Percentiles rank a stretch among this genome's conserved stretches.
Evolutionary conservation across 176 grass and related monocot species (phyloP).

Genomic region (Carex parvula): DNA sequence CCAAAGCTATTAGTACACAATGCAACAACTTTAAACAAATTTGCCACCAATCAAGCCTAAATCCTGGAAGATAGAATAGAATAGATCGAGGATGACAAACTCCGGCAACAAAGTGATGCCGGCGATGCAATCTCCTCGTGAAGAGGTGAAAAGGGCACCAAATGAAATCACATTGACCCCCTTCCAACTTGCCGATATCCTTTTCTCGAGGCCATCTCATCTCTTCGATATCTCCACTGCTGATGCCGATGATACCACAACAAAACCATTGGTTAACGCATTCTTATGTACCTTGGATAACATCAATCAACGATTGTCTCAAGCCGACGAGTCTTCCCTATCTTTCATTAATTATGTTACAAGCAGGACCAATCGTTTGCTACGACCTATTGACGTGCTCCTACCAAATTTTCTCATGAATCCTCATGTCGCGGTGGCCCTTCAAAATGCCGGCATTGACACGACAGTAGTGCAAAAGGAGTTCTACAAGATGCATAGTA

Average conservation of each 20-base stretch:
- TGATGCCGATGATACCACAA: neutral
- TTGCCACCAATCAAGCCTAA: slow-evolving; percentile 16
- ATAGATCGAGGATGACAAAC: slow-evolving; percentile 21
- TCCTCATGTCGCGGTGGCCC: slow-evolving; percentile 42
- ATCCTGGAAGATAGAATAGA: neutral
- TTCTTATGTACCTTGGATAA: slow-evolving; percentile 22
- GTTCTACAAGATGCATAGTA: slow-evolving; percentile 52
- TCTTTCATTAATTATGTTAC: slow-evolving; percentile 29
- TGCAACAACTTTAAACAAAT: slow-evolving; percentile 19
- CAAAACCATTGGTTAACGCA: slow-evolving; percentile 9
- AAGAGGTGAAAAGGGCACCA: neutral
- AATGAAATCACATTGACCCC: slow-evolving; percentile 7
- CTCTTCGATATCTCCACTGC: neutral
- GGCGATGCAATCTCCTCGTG: slow-evolving; percentile 20
- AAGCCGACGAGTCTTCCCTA: slow-evolving; percentile 10
- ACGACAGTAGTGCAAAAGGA: slow-evolving; percentile 45
- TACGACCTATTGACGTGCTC: slow-evolving; percentile 57
- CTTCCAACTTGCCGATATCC: slow-evolving; percentile 22
- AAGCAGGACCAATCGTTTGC: slow-evolving; percentile 42
- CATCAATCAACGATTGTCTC: slow-evolving; percentile 5
- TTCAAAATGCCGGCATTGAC: slow-evolving; percentile 53
- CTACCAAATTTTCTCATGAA: slow-evolving; percentile 56
- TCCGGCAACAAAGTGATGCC: slow-evolving; percentile 31
- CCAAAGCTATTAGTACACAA: slow-evolving; percentile 25
- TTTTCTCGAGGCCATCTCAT: slow-evolving; percentile 19